Base-by-base conservation (phyloP, 2,329 filamentous ascomycete genomes). In the Hypoxylon sp. region DNA sequence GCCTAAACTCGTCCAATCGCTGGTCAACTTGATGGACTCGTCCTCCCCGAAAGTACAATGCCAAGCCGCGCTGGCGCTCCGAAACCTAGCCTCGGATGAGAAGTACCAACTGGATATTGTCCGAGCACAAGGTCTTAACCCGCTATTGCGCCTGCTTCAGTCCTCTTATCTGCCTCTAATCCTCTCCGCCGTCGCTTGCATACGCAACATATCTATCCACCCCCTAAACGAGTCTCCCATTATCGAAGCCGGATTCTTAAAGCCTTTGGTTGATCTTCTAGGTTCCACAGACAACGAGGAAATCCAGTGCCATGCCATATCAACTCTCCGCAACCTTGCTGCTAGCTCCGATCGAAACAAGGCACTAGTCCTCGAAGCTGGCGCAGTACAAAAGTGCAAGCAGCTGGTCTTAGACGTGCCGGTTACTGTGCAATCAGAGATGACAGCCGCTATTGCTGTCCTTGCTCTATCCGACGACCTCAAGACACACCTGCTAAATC, bases 41-140 rank as follows among this genome's bases (percentile, higher is more conserved):
- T 94, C 93, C 17, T 98, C 95, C 1, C 94, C 94, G 51, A 99
- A 98, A 80, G 96, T 99, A 10, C 96, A 99, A 80, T 98, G 96
- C 78, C 96, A 99, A 83, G 96, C 96, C 58, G 96, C 96, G 21
- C 84, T 99, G 46, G 96, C 96, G 25, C 88, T 99, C 55, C 90
- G 96, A 75, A 99, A 99, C 78, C 85, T 99, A 56, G 96, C 96
- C 3, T 99, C 96, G 13, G 96, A 99, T 78, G 96, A 99, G 79
- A 97, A 98, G 79, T 99, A 99, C 77, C 96, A 99, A 81, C 89
- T 99, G 52, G 96, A 99, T 77, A 98, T 99, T 74, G 96, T 99
- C 41, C 90, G 94, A 68, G 92, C 94, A 45, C 90, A 92, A 72
- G 96, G 96, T 23, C 87, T 99, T 17, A 88, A 89, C 50, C 93